Base-by-base conservation (phyloP, 768 basidiomycete genomes). In the Tricholoma terreum region DNA sequence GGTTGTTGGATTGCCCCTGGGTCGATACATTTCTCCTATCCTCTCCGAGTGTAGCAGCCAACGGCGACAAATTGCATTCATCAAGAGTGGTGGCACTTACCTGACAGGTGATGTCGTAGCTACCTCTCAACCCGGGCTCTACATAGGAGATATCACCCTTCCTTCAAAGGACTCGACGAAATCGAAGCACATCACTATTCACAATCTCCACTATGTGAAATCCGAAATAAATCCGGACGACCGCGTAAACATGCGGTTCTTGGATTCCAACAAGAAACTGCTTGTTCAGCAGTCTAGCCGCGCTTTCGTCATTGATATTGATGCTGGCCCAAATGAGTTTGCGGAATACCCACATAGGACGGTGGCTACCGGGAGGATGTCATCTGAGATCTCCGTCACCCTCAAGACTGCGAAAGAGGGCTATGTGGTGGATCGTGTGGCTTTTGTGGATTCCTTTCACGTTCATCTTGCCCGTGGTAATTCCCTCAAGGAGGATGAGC, bases 361-460 rank as follows among this genome's bases (percentile, higher is more conserved):
- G 3, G 61, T 89, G 11, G 84, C 81, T 1, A 71, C 72, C 6
- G 88, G 86, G 0, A 74, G 73, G 57, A 84, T 80, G 74, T 85
- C 86, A 0, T 67, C 71, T 5, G 87, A 89, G 61, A 57, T 90
- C 0, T 80, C 71, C 3, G 75, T 84, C 36, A 75, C 81, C 1
- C 71, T 75, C 11, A 38, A 33, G 33, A 38, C 15, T 7, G 56
- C 48, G 17, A 63, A 64, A 21, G 66, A 65, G 4, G 58, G 58
- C 2, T 66, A 67, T 50, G 51, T 48, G 1, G 73, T 73, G 6
- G 67, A 69, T 4, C 71, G 76, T 36, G 75, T 84, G 12, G 89
- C 87, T 0, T 87, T 90, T 59, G 81, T 87, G 11, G 87, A 90
- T 61, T 83, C 84, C 65, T 83, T 79, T 71, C 80, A 90, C 62